Evolutionary conservation across 352 stramenopile genomes (phyloP), one percentile per base, ranked within the genome.

Genomic region (Phytophthora pini): DNA sequence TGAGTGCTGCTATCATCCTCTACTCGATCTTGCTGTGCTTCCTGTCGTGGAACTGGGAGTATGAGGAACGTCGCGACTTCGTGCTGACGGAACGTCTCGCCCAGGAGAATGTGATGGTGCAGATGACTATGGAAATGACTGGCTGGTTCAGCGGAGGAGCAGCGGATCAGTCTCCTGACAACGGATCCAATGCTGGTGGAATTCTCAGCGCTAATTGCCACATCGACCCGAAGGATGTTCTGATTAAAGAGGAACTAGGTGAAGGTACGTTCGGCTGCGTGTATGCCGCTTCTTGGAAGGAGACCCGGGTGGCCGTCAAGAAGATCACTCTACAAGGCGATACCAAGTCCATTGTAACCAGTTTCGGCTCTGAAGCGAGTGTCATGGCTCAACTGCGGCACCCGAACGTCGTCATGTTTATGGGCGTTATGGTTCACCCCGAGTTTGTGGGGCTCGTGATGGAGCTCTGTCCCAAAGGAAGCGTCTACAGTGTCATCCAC

Each of bases 121-220:
- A 95, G 52, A 95, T 93, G 85, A 94, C 85, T 2, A 93, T 95
- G 82, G 85, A 93, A 59, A 93, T 95, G 87, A 94, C 85, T 0
- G 85, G 85, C 17, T 95, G 87, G 85, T 95, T 95, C 68, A 92
- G 83, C 48, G 87, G 85, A 24, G 83, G 87, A 2, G 87, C 76
- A n/a, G 73, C 65, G 10, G 74, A 85, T 47, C 79, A 89, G 43
- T 72, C 70, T 0, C 73, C 70, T 15, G 79, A 87, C 24, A 80
- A 63, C 43, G 72, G 72, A 38, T 50, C 76, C 6, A 63, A 68
- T 0, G 57, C 67, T 29, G 62, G 67, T 40, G 87, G 83, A 0
- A 83, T 93, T 40, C 62, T 95, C 13, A 93, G 85, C 45, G 87
- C 84, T 5, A 93, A 92, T 64, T 89, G 78, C 51, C 87, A 94